phyloP scores from a whole-genome alignment of 164 flowering plant species.

The Aristolochia californica region DNA sequence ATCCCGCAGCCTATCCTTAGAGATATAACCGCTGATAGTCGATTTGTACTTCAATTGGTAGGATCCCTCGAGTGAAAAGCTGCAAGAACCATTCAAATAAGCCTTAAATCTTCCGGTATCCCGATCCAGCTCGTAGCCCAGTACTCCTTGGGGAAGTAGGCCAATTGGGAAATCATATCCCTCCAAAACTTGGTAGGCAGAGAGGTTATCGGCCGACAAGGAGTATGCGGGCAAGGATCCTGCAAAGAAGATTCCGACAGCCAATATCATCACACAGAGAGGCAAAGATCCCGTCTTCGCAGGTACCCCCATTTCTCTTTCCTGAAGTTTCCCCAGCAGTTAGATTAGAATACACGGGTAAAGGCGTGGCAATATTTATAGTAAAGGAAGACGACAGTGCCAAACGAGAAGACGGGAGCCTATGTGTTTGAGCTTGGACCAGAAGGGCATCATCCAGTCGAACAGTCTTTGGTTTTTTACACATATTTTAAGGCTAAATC shows the following conservation, averaged over 20 bases:
- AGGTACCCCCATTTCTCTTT: too few species aligned
- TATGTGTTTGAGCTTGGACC: too few species aligned
- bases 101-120: slow-evolving; percentile 46
- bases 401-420: too few species aligned
- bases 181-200: slow-evolving; percentile 31
- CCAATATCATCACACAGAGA: too few species aligned
- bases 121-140: slow-evolving; percentile 38
- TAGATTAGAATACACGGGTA: too few species aligned
- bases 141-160: slow-evolving; percentile 45
- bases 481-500: too few species aligned
- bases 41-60: slow-evolving; percentile 41
- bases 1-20: slow-evolving; percentile 23
- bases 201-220: neutral
- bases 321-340: too few species aligned
- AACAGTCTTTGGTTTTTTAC: too few species aligned
- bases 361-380: too few species aligned
- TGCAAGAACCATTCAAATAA: slow-evolving; percentile 32
- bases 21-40: slow-evolving; percentile 33
- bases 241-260: neutral
- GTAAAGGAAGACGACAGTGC: too few species aligned
- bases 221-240: neutral
- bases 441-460: too few species aligned
- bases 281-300: too few species aligned
- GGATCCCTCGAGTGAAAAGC: slow-evolving; percentile 33
- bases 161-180: slow-evolving; percentile 46